These are phyloP conservation scores for Hirsutella rhossiliensis DNA, from an alignment of 2,329 filamentous ascomycete species.

Conservation along the genomic window DNA sequence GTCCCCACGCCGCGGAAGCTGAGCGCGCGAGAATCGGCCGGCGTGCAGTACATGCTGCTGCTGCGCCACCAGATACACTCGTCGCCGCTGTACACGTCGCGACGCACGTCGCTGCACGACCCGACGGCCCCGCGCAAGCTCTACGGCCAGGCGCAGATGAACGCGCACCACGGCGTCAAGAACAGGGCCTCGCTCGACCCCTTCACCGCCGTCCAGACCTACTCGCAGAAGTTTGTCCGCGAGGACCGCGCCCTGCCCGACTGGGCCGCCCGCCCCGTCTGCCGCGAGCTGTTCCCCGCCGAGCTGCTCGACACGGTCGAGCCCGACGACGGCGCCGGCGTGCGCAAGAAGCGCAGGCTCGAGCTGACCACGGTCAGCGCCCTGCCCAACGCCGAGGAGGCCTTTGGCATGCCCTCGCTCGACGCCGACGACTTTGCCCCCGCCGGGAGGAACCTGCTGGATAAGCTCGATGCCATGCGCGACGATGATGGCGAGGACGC, in stretches of 20 bases:
- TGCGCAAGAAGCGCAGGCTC: conserved; percentile 30
- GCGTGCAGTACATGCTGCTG: conserved; percentile 39
- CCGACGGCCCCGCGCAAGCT: conserved; percentile 25
- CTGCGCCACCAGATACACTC: conserved; percentile 45
- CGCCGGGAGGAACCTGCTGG: conserved; percentile 25
- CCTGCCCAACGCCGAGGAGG: conserved; percentile 37
- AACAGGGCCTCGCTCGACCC: conserved; percentile 45
- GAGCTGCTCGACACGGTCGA: conserved; percentile 45
- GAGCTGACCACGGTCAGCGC: conserved; percentile 34
- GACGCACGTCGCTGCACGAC: conserved; percentile 28
- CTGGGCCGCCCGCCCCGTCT: conserved; percentile 36
- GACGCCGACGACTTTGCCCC: conserved; percentile 12
- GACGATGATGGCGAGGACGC: conserved; percentile 39
- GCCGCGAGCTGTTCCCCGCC: conserved; percentile 39
- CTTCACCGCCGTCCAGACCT: conserved; percentile 46
- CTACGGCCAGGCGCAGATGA: conserved; percentile 48
- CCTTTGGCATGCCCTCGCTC: conserved; percentile 27
- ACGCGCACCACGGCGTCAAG: conserved; percentile 41
- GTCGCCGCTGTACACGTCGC: conserved; percentile 44
- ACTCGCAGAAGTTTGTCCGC: conserved; percentile 41
- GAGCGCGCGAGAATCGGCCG: conserved; percentile 29
- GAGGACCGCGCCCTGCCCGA: conserved; percentile 42
- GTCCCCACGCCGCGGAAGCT: conserved; percentile 34
- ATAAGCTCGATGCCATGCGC: conserved; percentile 31
- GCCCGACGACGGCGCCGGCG: conserved; percentile 23